Percentiles rank a stretch among this genome's conserved stretches.
Conservation (phyloP, 2,329 filamentous ascomycete species). For the Aspergillus unguis region DNA sequence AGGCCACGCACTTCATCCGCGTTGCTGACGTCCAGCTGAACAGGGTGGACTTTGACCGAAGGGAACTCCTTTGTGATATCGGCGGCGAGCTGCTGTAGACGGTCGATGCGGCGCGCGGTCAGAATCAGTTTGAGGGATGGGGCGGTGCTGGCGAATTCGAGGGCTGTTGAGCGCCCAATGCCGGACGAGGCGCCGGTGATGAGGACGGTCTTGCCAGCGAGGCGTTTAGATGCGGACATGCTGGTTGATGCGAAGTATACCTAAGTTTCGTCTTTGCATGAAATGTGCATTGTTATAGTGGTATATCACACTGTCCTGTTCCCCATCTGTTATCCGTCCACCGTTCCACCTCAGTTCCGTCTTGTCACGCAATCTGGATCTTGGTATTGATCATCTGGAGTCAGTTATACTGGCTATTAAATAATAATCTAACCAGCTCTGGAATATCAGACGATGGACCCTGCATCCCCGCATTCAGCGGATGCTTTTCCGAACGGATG, state of each 20-base stretch:
- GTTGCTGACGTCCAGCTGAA: not conserved
- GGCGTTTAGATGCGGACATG: not conserved
- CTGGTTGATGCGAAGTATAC: not conserved
- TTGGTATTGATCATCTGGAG: too few relatives aligned
- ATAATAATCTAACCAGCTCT: too few relatives aligned
- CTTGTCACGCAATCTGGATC: not conserved
- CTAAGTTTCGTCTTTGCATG: not conserved
- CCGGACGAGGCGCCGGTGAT: conserved; percentile 3
- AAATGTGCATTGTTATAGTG: too few relatives aligned
- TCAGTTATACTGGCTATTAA: too few relatives aligned
- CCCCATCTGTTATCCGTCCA: too few relatives aligned
- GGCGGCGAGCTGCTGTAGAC: not conserved
- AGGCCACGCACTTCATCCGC: not conserved
- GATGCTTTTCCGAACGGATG: conserved; percentile 1
- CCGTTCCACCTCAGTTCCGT: not conserved
- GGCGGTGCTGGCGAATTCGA: conserved; percentile 1
- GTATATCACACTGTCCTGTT: too few relatives aligned
- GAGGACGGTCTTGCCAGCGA: conserved; percentile 3
- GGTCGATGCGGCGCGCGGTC: conserved; percentile 2
- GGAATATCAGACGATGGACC: not conserved
- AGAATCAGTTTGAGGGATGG: conserved; percentile 1
- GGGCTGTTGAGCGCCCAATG: conserved; percentile 3
- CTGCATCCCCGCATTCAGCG: not conserved
- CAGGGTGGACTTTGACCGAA: not conserved
- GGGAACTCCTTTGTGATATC: not conserved